These are phyloP conservation scores for Eleusine indica DNA, from an alignment of 176 grass and related monocot genomes.

Conservation along the genomic window DNA sequence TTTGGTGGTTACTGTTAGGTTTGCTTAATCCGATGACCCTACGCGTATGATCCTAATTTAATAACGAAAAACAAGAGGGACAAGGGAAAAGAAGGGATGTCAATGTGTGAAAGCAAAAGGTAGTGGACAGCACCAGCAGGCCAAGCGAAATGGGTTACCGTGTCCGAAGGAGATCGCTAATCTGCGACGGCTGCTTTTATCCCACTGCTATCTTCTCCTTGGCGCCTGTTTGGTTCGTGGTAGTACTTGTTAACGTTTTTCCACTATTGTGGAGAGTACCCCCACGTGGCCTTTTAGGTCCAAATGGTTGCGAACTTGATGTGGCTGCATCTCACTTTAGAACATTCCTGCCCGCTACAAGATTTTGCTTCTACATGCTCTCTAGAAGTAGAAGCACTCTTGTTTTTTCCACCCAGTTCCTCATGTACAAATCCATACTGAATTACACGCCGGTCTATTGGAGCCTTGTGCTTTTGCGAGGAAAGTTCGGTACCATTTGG, in stretches of 20 bases:
- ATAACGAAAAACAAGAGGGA: neutral
- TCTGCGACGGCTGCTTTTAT: conserved; percentile 30
- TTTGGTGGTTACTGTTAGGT: conserved; percentile 59
- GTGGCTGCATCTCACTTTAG: neutral
- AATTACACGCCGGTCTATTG: neutral
- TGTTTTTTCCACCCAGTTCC: neutral
- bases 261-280: neutral
- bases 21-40: conserved; percentile 30
- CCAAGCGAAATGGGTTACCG: conserved; percentile 10
- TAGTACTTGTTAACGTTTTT: neutral
- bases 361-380: neutral
- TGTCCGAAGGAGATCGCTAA: conserved; percentile 25
- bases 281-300: conserved; percentile 45
- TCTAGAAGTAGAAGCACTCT: conserved; percentile 24
- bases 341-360: neutral
- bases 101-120: neutral
- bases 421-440: neutral
- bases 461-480: neutral
- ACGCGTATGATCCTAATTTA: neutral
- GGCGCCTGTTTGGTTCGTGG: conserved; percentile 29
- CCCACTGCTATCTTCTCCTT: conserved; percentile 42
- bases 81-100: neutral
- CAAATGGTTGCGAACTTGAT: conserved; percentile 48
- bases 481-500: conserved; percentile 4
- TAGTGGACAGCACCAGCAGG: conserved; percentile 1